These are phyloP conservation scores for Linnemannia elongata DNA, from an alignment of 192 early-diverging fungal genomes.

Conservation along the genomic window DNA sequence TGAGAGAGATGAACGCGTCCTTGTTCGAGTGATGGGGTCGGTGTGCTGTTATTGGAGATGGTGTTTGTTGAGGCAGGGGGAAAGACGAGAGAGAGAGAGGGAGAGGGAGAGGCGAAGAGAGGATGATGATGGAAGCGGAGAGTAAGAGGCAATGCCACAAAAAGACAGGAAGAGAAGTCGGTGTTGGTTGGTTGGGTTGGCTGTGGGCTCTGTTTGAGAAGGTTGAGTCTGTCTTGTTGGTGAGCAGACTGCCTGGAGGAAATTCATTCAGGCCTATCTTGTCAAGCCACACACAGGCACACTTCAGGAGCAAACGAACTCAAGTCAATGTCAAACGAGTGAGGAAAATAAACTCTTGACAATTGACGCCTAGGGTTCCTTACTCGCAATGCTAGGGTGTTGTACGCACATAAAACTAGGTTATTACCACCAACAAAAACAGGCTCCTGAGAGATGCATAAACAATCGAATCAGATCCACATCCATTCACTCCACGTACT, in stretches of 20 bases:
- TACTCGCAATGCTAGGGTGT: too few species aligned
- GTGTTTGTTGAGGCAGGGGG: not conserved
- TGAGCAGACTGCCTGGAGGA: too few species aligned
- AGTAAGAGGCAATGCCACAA: not conserved
- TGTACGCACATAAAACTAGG: too few species aligned
- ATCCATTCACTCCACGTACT: not conserved
- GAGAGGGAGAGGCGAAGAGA: not conserved
- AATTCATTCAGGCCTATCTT: not conserved
- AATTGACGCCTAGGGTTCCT: too few species aligned
- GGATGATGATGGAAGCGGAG: not conserved
- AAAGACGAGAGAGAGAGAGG: not conserved
- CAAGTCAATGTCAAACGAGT: too few species aligned
- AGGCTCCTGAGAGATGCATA: not conserved
- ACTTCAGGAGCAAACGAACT: too few species aligned
- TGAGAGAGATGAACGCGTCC: not conserved
- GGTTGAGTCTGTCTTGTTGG: too few species aligned
- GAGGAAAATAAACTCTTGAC: too few species aligned
- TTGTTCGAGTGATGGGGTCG: not conserved
- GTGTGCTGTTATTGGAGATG: not conserved
- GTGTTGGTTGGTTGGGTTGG: slow-evolving; percentile 1
- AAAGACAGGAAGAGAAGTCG: not conserved
- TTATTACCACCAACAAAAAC: too few species aligned
- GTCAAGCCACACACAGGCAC: not conserved
- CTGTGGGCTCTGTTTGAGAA: not conserved
- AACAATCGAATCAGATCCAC: not conserved